Base-by-base conservation (phyloP, 1,284 basidiomycete genomes). In the Stygiomarasmius scandens region DNA sequence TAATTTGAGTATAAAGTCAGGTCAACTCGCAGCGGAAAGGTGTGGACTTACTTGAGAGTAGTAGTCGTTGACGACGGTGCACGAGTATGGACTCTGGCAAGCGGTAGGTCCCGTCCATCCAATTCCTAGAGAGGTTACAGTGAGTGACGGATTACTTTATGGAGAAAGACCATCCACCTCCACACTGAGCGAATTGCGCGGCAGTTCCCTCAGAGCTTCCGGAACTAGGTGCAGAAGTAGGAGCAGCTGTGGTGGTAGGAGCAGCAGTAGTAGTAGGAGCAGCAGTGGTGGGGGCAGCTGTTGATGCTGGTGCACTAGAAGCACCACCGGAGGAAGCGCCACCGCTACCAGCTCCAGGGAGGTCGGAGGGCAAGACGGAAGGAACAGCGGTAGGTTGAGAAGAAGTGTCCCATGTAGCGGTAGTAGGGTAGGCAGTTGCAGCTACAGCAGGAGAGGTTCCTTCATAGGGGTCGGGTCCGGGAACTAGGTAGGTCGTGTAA, bases 401-500 rank as follows among this genome's bases (percentile, higher is more conserved):
- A 1, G 71, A 69, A 20, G 73, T 76, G 59, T 73, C 73, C 73
- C 73, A 76, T 14, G 74, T 75, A 2, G 74, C 71, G 19, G 71
- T 72, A 1, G 69, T 71, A 8, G 73, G 74, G 48, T 62, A 76
- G 5, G 71, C 56, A 11, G 74, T 73, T 22, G 67, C 67, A 2
- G 71, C 72, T 23, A 73, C 65, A 11, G 72, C 56, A 0, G 73
- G 68, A 9, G 69, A 66, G 9, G 71, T 62, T 16, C 69, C 67
- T 23, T 69, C 73, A 58, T 74, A 77, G 1, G 74, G 71, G 9
- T 69, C 68, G 1, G 80, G 80, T 56, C 80, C 80, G 25, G 79
- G 80, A 54, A 82, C 78, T 77, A 50, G 49, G 27, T 27, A 53
- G 29, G 12, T 32, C 5, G 29, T 32, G 6, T 32, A 5, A 32